These are phyloP conservation scores for Pontederia paniculata DNA, from an alignment of 176 grass and related monocot genomes.

Conservation along the genomic window DNA sequence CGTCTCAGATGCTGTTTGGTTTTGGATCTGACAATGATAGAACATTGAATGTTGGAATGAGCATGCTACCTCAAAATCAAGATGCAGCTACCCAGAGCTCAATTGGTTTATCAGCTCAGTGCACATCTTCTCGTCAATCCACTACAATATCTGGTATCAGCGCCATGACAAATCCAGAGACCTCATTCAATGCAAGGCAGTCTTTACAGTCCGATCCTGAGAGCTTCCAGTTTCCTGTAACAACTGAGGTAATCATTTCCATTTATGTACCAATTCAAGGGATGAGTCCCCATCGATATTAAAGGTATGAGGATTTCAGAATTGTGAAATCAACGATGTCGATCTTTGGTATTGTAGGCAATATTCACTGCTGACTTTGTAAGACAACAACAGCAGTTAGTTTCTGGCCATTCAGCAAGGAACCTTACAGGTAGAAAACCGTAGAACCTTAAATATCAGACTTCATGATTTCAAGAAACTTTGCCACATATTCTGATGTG, in stretches of 20 bases:
- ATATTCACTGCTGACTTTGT: background rate
- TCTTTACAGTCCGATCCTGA: background rate
- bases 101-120: background rate
- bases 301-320: background rate
- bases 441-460: too few relatives aligned
- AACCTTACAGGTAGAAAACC: background rate
- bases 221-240: background rate
- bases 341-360: background rate
- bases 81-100: background rate
- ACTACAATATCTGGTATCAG: background rate
- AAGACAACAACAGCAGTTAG: background rate
- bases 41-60: background rate
- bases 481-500: background rate
- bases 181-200: background rate
- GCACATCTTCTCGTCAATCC: background rate
- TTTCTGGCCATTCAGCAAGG: background rate
- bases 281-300: background rate
- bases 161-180: conserved; percentile 1
- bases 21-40: background rate
- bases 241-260: conserved; percentile 1
- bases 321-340: background rate
- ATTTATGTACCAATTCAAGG: background rate
- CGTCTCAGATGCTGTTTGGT: background rate
- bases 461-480: background rate
- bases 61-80: conserved; percentile 6